These are phyloP conservation scores for Apiotrichum mycotoxinovorans DNA, from an alignment of 1,284 basidiomycete species.

Conservation along the genomic window DNA sequence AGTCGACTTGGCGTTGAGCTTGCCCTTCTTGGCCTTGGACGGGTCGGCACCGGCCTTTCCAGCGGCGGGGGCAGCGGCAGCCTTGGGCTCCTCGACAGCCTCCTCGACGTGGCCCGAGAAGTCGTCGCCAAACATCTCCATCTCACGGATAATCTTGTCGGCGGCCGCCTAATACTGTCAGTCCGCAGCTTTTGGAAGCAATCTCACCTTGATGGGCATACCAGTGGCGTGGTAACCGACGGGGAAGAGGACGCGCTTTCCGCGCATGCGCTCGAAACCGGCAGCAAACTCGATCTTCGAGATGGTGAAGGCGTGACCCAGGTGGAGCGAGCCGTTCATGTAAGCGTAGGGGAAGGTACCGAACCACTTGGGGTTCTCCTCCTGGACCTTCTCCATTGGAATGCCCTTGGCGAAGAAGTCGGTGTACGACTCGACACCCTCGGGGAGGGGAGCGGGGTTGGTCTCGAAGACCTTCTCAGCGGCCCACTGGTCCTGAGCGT, in stretches of 20 bases:
- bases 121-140: conserved; percentile 89
- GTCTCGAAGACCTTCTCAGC: conserved; percentile 65
- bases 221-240: conserved; percentile 96
- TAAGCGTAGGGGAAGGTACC: conserved; percentile 94
- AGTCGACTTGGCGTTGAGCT: conserved; percentile 87
- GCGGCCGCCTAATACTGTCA: conserved; percentile 67
- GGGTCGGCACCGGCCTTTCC: conserved; percentile 42
- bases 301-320: conserved; percentile 97
- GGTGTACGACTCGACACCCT: conserved; percentile 61
- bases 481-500: conserved; percentile 78
- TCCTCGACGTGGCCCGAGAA: conserved; percentile 64
- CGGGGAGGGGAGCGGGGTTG: conserved; percentile 68
- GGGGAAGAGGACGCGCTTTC: conserved; percentile 91
- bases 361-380: conserved; percentile 90
- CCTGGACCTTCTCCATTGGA: conserved; percentile 51
- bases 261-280: conserved; percentile 92
- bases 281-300: conserved; percentile 97
- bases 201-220: conserved; percentile 89
- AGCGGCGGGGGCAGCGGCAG: conserved; percentile 33
- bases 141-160: conserved; percentile 96
- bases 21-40: conserved; percentile 91
- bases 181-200: neutral
- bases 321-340: conserved; percentile 97
- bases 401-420: conserved; percentile 53
- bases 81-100: conserved; percentile 26